phyloP scores from a whole-genome alignment of 2,329 filamentous ascomycete species.

The Botrytis deweyae region DNA sequence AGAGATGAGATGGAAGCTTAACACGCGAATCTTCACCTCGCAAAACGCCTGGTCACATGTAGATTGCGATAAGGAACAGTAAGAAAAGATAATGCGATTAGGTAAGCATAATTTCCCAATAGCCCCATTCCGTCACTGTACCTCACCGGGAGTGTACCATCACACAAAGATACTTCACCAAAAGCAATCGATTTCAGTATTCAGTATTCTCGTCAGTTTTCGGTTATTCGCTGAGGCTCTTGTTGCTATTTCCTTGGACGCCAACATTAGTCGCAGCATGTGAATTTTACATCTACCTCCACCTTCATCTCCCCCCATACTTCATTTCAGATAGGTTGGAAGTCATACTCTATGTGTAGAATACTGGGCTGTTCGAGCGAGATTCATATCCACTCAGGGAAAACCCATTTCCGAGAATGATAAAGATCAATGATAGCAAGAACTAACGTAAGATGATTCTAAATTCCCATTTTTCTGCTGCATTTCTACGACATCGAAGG shows the following conservation, averaged over 20 bases:
- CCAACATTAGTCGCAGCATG: not conserved
- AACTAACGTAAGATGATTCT: no score
- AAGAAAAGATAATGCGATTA: not conserved
- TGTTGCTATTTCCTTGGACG: not conserved
- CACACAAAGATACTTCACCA: not conserved
- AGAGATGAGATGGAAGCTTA: not conserved
- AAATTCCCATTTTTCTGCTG: no score
- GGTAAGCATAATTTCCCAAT: accelerated
- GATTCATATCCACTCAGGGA: accelerated
- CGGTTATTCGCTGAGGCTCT: accelerated
- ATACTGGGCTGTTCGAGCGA: not conserved
- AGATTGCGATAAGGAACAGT: not conserved
- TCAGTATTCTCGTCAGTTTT: accelerated
- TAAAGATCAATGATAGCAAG: no score
- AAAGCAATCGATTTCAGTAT: not conserved
- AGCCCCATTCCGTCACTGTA: not conserved
- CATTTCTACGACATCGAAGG: no score
- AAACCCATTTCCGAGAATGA: not conserved
- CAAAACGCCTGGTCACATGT: slow-evolving; percentile 16
- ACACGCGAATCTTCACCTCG: not conserved
- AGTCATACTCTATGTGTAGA: not conserved
- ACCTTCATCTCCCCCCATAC: not conserved
- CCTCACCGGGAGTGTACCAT: not conserved
- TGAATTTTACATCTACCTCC: not conserved
- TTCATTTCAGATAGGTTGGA: no score